phyloP scores from a whole-genome alignment of 306 rosid species.

The Fragaria nilgerrensis region DNA sequence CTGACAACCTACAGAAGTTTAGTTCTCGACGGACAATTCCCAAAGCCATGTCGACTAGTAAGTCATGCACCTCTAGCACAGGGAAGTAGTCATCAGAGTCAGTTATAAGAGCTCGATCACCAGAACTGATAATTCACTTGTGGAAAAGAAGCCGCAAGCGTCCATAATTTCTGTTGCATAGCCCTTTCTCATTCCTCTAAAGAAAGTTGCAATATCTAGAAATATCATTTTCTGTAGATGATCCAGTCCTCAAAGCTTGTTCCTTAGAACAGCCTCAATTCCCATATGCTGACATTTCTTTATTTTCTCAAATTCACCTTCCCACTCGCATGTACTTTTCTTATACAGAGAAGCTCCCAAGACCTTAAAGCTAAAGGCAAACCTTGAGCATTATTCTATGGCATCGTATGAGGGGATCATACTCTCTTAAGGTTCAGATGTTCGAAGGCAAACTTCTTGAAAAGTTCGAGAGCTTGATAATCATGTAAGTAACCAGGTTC shows the following conservation, averaged over 20 bases:
- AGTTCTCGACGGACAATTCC: slow-evolving; percentile 27
- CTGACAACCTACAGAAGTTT: slow-evolving; percentile 23
- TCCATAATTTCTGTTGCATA: slow-evolving; percentile 22
- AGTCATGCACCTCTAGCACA: slow-evolving; percentile 21
- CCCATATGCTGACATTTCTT: slow-evolving; percentile 6
- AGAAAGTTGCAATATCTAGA: slow-evolving; percentile 40
- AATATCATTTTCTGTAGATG: slow-evolving; percentile 23
- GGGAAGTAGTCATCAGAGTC: neutral
- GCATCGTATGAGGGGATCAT: slow-evolving; percentile 1
- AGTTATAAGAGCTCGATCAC: slow-evolving; percentile 20
- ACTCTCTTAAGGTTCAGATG: neutral
- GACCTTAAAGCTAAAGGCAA: slow-evolving; percentile 6
- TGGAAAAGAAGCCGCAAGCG: slow-evolving; percentile 20
- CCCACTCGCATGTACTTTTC: slow-evolving; percentile 9
- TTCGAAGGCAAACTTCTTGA: slow-evolving; percentile 16
- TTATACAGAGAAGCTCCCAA: slow-evolving; percentile 12
- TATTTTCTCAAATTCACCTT: slow-evolving; percentile 7
- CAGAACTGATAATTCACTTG: slow-evolving; percentile 29
- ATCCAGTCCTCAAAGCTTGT: slow-evolving; percentile 31
- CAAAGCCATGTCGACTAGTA: slow-evolving; percentile 35
- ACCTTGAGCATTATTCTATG: slow-evolving; percentile 9
- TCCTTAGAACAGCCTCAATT: slow-evolving; percentile 13
- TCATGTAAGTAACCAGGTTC: neutral
- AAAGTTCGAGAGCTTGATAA: slow-evolving; percentile 16
- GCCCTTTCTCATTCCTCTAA: slow-evolving; percentile 30